These are phyloP conservation scores for Diplocarpon mali DNA, from an alignment of 2,329 filamentous ascomycete genomes.

Conservation along the genomic window DNA sequence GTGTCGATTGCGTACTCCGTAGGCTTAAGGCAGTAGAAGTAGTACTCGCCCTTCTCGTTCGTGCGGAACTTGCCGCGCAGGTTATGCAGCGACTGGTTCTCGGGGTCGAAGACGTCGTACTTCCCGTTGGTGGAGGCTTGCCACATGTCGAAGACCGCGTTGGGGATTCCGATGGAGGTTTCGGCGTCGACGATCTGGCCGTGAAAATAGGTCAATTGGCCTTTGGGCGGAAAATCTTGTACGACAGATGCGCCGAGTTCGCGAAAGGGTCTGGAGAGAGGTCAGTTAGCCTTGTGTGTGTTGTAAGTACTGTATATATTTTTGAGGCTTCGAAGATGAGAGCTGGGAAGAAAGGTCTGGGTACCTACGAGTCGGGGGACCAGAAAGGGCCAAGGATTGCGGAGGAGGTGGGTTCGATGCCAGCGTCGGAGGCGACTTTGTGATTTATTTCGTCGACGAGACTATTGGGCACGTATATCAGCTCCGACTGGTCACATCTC, in stretches of 20 bases:
- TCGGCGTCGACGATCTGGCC: constrained; percentile 38
- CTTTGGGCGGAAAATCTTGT: constrained; percentile 33
- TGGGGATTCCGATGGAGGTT: constrained; percentile 22
- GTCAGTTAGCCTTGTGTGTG: no score
- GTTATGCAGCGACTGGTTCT: constrained; percentile 48
- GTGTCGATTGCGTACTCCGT: constrained; percentile 31
- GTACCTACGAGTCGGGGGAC: constrained; percentile 46
- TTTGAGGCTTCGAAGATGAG: no score
- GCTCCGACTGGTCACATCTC: not conserved
- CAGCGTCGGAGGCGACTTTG: constrained; percentile 16
- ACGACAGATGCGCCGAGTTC: constrained; percentile 61
- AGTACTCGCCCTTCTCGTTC: constrained; percentile 43
- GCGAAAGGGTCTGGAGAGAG: constrained; percentile 38
- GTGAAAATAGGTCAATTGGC: constrained; percentile 47
- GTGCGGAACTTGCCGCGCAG: constrained; percentile 50
- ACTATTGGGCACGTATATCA: constrained; percentile 27
- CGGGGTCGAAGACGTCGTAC: constrained; percentile 50
- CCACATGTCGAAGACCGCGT: constrained; percentile 54
- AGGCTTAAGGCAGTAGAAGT: constrained; percentile 37
- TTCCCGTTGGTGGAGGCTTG: constrained; percentile 47
- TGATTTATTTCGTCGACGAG: constrained; percentile 45
- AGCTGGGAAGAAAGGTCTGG: no score
- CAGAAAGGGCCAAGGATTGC: constrained; percentile 82
- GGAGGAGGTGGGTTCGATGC: constrained; percentile 35
- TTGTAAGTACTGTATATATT: no score